A percentile compares a stretch with the other conserved stretches of the same genome.
phyloP scores from a whole-genome alignment of 495 filamentous ascomycete species.

The Cercophora sp. region DNA sequence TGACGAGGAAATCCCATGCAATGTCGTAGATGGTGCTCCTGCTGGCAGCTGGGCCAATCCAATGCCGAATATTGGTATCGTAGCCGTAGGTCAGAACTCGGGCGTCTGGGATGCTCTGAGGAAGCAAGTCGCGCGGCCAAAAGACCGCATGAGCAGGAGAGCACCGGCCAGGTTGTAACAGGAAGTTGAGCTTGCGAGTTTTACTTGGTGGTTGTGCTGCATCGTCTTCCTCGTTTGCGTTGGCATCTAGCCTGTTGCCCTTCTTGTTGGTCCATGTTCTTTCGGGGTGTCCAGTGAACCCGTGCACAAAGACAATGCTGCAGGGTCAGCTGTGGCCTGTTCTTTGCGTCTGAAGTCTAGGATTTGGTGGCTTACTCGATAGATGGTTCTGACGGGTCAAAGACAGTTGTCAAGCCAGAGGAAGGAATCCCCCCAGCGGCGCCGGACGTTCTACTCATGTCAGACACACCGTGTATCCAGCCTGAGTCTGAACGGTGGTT shows the following conservation, averaged over 20 bases:
- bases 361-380: too few species aligned
- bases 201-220: background rate
- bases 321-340: too few species aligned
- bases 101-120: conserved; percentile 25
- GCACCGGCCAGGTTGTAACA: too few species aligned
- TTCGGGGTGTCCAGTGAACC: conserved; percentile 35
- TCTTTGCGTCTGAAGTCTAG: too few species aligned
- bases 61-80: conserved; percentile 30
- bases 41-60: conserved; percentile 19
- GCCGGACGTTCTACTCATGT: too few species aligned
- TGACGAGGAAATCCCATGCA: conserved; percentile 27
- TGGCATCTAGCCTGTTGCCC: background rate
- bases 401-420: too few species aligned
- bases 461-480: too few species aligned
- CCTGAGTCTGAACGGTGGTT: too few species aligned
- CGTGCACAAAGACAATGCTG: conserved; percentile 34
- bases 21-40: conserved; percentile 32
- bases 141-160: conserved; percentile 7
- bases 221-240: background rate
- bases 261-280: conserved; percentile 29
- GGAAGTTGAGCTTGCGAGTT: background rate
- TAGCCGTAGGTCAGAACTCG: conserved; percentile 36
- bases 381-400: too few species aligned
- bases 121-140: conserved; percentile 32
- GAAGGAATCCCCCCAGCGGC: too few species aligned